Evolutionary conservation across 306 rosid species (phyloP).

Genomic region (Dryas drummondii): DNA sequence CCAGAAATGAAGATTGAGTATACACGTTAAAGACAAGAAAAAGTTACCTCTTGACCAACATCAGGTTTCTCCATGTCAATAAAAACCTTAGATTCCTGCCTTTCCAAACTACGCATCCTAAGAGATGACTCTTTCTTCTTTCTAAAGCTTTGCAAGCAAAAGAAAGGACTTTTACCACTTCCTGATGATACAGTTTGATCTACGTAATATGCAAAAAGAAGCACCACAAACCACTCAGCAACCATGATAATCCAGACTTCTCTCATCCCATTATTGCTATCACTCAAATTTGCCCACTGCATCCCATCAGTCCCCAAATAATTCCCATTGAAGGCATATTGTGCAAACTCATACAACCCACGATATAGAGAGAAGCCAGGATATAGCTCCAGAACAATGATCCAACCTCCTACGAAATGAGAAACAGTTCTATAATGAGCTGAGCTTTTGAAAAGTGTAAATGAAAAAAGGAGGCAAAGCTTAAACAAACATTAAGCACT

Average conservation of each 20-base stretch:
- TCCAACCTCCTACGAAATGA: slow-evolving; percentile 62
- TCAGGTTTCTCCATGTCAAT: slow-evolving; percentile 80
- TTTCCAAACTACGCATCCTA: slow-evolving; percentile 53
- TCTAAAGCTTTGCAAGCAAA: slow-evolving; percentile 53
- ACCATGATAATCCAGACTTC: slow-evolving; percentile 65
- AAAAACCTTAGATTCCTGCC: slow-evolving; percentile 65
- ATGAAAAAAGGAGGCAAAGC: not conserved
- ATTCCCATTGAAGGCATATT: slow-evolving; percentile 60
- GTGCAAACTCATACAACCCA: slow-evolving; percentile 80
- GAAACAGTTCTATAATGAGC: not conserved
- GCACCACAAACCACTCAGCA: slow-evolving; percentile 69
- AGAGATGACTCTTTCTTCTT: slow-evolving; percentile 50
- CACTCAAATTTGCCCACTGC: slow-evolving; percentile 78
- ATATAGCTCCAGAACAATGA: slow-evolving; percentile 69
- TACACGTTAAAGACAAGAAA: slow-evolving; percentile 6
- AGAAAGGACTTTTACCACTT: slow-evolving; percentile 57
- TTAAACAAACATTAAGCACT: not conserved
- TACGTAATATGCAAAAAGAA: slow-evolving; percentile 59
- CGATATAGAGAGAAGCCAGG: slow-evolving; percentile 85
- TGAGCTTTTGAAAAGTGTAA: not conserved
- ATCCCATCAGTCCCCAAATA: slow-evolving; percentile 67
- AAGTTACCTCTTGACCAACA: slow-evolving; percentile 77
- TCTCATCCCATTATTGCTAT: slow-evolving; percentile 69
- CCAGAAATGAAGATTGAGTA: not conserved
- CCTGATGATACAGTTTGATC: slow-evolving; percentile 70